Evolutionary conservation across 2,329 filamentous ascomycete genomes (phyloP).

Genomic region (Talaromyces sp.): DNA sequence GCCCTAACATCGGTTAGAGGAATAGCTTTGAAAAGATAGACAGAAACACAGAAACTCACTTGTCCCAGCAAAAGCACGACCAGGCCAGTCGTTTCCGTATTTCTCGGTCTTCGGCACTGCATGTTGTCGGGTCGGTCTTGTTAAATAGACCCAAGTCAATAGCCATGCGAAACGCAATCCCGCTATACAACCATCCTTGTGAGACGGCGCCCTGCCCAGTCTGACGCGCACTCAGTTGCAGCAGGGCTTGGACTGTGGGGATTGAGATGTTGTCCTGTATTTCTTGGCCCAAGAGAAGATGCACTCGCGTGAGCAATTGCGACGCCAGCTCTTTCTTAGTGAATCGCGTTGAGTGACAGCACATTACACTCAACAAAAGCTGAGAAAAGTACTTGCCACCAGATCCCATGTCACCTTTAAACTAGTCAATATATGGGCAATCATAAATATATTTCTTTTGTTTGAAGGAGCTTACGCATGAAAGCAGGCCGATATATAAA

Average conservation of each 20-base stretch:
- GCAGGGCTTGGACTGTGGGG: slow-evolving; percentile 22
- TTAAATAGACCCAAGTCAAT: slow-evolving; percentile 22
- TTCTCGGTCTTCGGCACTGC: slow-evolving; percentile 23
- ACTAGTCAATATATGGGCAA: not conserved
- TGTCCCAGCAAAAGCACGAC: slow-evolving; percentile 27
- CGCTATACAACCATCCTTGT: slow-evolving; percentile 23
- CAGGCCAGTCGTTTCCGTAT: slow-evolving; percentile 25
- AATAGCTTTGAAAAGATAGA: too few species aligned
- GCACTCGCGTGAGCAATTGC: not conserved
- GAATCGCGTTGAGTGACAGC: not conserved
- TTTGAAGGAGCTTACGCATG: slow-evolving; percentile 11
- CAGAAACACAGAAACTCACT: slow-evolving; percentile 8
- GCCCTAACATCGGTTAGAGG: not conserved
- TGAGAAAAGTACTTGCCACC: slow-evolving; percentile 17
- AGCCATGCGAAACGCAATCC: slow-evolving; percentile 26
- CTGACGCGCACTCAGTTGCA: slow-evolving; percentile 23
- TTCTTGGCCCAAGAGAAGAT: not conserved
- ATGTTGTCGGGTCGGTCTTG: slow-evolving; percentile 17
- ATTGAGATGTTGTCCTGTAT: slow-evolving; percentile 12
- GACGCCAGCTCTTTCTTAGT: not conserved
- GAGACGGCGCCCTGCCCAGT: slow-evolving; percentile 20
- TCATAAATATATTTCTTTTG: not conserved
- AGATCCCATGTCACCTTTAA: slow-evolving; percentile 11
- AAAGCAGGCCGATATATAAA: slow-evolving; percentile 25
- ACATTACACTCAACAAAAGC: slow-evolving; percentile 16